phyloP scores from a whole-genome alignment of 1,284 basidiomycete genomes.

The Cryptococcus sp. region DNA sequence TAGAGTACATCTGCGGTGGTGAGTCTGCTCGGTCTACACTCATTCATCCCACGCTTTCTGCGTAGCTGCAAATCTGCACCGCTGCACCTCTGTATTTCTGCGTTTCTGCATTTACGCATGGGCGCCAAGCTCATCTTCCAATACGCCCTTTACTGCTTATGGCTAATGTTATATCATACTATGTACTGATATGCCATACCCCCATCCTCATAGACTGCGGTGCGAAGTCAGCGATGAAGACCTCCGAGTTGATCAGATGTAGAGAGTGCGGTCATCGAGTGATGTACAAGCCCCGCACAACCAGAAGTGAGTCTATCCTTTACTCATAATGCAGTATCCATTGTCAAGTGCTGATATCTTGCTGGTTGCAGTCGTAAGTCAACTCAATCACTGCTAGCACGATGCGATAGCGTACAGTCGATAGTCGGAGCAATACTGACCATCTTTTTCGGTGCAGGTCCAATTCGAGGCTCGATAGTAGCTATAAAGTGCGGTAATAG shows the following conservation, averaged over 20 bases:
- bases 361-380: neutral
- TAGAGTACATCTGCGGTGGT: constrained; percentile 95
- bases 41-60: neutral
- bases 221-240: constrained; percentile 86
- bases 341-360: neutral
- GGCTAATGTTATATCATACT: too few relatives aligned
- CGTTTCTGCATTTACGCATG: too few relatives aligned
- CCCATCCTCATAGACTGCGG: constrained; percentile 72
- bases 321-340: neutral
- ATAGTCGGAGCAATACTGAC: too few relatives aligned
- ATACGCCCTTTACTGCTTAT: too few relatives aligned
- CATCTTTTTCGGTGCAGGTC: constrained; percentile 20
- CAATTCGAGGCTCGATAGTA: constrained; percentile 49
- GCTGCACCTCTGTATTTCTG: too few relatives aligned
- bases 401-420: too few relatives aligned
- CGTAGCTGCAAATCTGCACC: neutral
- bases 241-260: constrained; percentile 94
- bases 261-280: constrained; percentile 96
- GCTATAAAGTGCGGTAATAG: neutral
- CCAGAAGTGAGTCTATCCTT: constrained; percentile 72
- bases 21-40: constrained; percentile 32
- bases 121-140: too few relatives aligned
- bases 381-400: neutral
- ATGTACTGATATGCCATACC: neutral
- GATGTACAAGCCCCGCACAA: constrained; percentile 98